A percentile compares a stretch with the other conserved stretches of the same genome.
Conservation (phyloP, 2,329 filamentous ascomycete genomes). For the Cladosporium velox region DNA sequence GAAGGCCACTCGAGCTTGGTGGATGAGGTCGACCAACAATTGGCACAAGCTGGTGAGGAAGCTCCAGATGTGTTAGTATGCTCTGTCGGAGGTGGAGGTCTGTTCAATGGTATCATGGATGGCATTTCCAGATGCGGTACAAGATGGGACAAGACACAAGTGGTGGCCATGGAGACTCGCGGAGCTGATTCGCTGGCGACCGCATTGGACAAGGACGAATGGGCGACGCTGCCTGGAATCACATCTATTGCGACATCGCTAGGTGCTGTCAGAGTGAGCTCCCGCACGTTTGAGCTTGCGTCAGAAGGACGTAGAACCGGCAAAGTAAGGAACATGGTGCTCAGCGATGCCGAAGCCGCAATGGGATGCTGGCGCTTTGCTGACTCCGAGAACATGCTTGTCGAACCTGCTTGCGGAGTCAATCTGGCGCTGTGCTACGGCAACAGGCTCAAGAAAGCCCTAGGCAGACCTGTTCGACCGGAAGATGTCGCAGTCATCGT, state of each 20-base stretch:
- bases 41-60: slow-evolving; percentile 40
- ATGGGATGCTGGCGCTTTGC: slow-evolving; percentile 74
- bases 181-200: slow-evolving; percentile 71
- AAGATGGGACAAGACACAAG: slow-evolving; percentile 40
- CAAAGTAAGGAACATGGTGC: slow-evolving; percentile 61
- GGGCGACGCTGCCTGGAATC: slow-evolving; percentile 67
- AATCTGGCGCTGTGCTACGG: slow-evolving; percentile 70
- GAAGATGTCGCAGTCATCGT: slow-evolving; percentile 77
- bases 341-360: slow-evolving; percentile 77
- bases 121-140: slow-evolving; percentile 57
- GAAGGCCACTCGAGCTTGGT: slow-evolving; percentile 64
- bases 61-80: slow-evolving; percentile 70
- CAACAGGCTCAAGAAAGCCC: slow-evolving; percentile 58
- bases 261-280: slow-evolving; percentile 69
- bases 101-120: slow-evolving; percentile 74
- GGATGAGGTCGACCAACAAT: slow-evolving; percentile 47
- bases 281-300: slow-evolving; percentile 67
- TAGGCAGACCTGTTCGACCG: slow-evolving; percentile 63
- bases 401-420: slow-evolving; percentile 84
- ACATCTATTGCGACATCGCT: slow-evolving; percentile 75
- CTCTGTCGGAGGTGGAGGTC: slow-evolving; percentile 78
- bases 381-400: slow-evolving; percentile 77
- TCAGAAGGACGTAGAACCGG: slow-evolving; percentile 41
- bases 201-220: slow-evolving; percentile 56
- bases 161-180: slow-evolving; percentile 74